Evolutionary conservation across 192 early-diverging fungal species (phyloP), one percentile per base, ranked within the genome.

Genomic region (Piromyces finnis): DNA sequence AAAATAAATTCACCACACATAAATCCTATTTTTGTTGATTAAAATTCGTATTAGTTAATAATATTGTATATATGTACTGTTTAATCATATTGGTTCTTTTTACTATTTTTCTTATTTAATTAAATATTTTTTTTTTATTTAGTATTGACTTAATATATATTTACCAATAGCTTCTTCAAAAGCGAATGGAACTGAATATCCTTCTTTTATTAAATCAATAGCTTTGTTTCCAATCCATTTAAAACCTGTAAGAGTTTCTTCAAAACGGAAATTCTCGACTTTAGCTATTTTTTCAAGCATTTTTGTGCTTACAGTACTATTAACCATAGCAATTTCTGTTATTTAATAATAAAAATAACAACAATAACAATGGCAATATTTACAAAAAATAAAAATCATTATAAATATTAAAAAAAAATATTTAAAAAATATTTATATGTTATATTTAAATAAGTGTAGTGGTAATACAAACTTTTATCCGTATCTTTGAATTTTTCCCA

Each of bases 161-260:
- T 77, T 93, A 30, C 94, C 96, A 78, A 98, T 96, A 26, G 96
- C 95, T 87, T 98, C 96, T 84, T 98, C 96, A 83, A 94, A 98
- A 18, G 92, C 95, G 84, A 98, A 96, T 29, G 91, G 85, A 11
- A 91, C 92, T 80, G 90, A 81, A 77, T 89, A 88, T 22, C 93
- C 93, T 81, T 90, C 82, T 22, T 86, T 82, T 80, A 89, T 87
- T 82, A 97, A 81, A 15, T 89, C 86, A 32, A 92, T 88, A 30
- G 93, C 92, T 36, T 88, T 86, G 85, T 97, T 98, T 28, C 94
- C 93, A 79, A 98, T 90, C 94, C 95, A 98, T 84, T 98, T 98
- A 89, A 98, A 97, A 30, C 96, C 96, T 15, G 96, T 98, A 77
- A 97, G 87, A 3, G 96, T 96, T 83, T 97, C 96, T 68, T 92